Percentiles rank a stretch among this genome's conserved stretches.
Conservation (phyloP, 768 basidiomycete species). For the Amyloporia xantha region DNA sequence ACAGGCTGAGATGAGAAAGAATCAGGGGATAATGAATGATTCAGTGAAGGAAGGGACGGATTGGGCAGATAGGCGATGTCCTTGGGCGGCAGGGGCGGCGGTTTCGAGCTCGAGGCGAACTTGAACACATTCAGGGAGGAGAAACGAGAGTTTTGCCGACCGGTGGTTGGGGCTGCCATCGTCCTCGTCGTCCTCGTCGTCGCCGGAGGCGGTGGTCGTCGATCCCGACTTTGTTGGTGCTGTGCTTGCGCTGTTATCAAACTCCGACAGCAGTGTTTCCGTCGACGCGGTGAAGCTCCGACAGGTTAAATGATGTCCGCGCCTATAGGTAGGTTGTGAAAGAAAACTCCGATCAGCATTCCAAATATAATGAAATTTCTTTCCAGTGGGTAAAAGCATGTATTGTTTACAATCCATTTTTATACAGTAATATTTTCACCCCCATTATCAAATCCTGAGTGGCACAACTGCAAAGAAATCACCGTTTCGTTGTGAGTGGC, state of each 20-base stretch:
- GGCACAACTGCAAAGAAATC: no score
- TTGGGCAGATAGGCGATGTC: constrained; percentile 43
- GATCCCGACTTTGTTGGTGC: not conserved
- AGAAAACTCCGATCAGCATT: no score
- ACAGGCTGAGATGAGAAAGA: constrained; percentile 24
- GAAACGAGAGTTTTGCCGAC: constrained; percentile 32
- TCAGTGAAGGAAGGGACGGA: constrained; percentile 36
- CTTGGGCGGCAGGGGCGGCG: constrained; percentile 62
- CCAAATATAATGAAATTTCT: no score
- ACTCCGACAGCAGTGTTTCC: not conserved
- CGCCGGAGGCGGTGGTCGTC: not conserved
- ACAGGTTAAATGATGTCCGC: no score
- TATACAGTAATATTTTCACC: no score
- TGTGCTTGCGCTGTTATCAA: not conserved
- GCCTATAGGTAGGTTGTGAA: no score
- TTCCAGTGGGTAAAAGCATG: no score
- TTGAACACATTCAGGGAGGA: constrained; percentile 38
- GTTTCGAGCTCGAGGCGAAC: constrained; percentile 26
- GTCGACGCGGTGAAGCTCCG: no score
- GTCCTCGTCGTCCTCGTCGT: constrained; percentile 12
- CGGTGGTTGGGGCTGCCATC: constrained; percentile 17
- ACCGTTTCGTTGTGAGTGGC: no score
- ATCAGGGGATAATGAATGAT: constrained; percentile 40
- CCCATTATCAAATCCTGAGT: no score
- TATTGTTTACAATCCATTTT: no score